phyloP scores from a whole-genome alignment of 768 basidiomycete genomes.

The Leccinum sublutescens region DNA sequence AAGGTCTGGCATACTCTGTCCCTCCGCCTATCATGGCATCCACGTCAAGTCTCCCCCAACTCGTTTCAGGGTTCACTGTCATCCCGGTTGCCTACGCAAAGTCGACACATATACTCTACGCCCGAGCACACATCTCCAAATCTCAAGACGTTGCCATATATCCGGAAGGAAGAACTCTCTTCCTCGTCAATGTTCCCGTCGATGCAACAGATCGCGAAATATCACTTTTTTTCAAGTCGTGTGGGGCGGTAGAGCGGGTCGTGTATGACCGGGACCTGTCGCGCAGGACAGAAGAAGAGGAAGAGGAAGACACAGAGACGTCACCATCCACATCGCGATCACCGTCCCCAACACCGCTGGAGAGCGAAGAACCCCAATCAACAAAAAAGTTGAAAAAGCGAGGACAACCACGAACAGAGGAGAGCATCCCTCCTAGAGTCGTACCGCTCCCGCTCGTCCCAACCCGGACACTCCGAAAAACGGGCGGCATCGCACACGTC shows the following conservation, averaged over 20 bases:
- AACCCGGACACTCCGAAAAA: slow-evolving; percentile 56
- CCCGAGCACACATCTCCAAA: slow-evolving; percentile 61
- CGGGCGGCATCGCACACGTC: slow-evolving; percentile 71
- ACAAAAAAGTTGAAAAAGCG: slow-evolving; percentile 30
- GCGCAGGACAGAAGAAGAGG: slow-evolving; percentile 26
- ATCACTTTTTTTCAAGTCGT: slow-evolving; percentile 68
- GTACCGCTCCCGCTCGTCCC: slow-evolving; percentile 54
- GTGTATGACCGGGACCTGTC: slow-evolving; percentile 53
- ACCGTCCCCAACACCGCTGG: neutral
- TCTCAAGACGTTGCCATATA: slow-evolving; percentile 31
- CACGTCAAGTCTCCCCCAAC: slow-evolving; percentile 22
- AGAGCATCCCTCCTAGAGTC: slow-evolving; percentile 46
- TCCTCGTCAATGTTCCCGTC: slow-evolving; percentile 86
- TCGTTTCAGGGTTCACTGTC: slow-evolving; percentile 35
- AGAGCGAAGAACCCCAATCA: slow-evolving; percentile 17
- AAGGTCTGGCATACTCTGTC: too few relatives aligned
- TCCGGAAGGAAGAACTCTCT: slow-evolving; percentile 70
- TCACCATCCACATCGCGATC: neutral
- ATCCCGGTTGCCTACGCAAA: slow-evolving; percentile 41
- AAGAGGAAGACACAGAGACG: neutral
- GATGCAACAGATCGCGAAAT: slow-evolving; percentile 85
- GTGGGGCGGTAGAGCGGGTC: slow-evolving; percentile 76
- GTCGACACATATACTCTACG: slow-evolving; percentile 72
- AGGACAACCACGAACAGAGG: slow-evolving; percentile 24
- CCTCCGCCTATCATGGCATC: neutral